phyloP scores from a whole-genome alignment of 257 asterid genomes.

The Agastache rugosa region DNA sequence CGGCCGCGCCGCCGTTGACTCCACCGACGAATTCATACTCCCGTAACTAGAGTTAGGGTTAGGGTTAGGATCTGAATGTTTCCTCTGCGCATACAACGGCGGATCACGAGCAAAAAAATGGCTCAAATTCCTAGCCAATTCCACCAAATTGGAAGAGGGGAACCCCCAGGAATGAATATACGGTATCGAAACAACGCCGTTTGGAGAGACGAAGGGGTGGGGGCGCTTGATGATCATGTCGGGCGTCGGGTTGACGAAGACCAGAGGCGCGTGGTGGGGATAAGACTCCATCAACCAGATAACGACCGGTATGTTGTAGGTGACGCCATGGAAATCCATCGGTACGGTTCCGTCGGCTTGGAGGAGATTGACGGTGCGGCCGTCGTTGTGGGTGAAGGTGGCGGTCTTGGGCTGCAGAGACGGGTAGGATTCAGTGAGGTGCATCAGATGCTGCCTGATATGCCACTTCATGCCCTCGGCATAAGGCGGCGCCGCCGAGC shows the following conservation, averaged over 20 bases:
- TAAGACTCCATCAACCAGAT: conserved; percentile 91
- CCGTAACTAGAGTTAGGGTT: conserved; percentile 40
- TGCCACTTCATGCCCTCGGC: conserved; percentile 79
- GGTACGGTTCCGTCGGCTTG: conserved; percentile 91
- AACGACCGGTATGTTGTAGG: conserved; percentile 82
- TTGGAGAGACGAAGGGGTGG: conserved; percentile 80
- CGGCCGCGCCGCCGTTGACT: conserved; percentile 53
- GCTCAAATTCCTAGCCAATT: conserved; percentile 66
- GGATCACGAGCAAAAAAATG: conserved; percentile 81
- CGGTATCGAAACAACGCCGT: conserved; percentile 80
- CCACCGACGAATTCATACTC: conserved; percentile 46
- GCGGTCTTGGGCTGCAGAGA: conserved; percentile 79
- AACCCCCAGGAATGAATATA: conserved; percentile 76
- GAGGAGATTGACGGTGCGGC: conserved; percentile 80
- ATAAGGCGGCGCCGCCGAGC: conserved; percentile 79
- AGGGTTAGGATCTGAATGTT: conserved; percentile 48
- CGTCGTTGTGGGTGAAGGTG: conserved; percentile 89
- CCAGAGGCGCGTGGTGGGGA: conserved; percentile 85
- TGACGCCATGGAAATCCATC: conserved; percentile 63
- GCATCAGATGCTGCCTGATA: conserved; percentile 76
- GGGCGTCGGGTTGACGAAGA: conserved; percentile 79
- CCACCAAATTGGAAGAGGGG: conserved; percentile 83
- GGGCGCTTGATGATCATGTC: conserved; percentile 87
- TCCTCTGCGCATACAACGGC: conserved; percentile 77
- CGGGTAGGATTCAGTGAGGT: conserved; percentile 64